Evolutionary conservation across 768 basidiomycete species (phyloP).

Genomic region (Phallus indusiatus): DNA sequence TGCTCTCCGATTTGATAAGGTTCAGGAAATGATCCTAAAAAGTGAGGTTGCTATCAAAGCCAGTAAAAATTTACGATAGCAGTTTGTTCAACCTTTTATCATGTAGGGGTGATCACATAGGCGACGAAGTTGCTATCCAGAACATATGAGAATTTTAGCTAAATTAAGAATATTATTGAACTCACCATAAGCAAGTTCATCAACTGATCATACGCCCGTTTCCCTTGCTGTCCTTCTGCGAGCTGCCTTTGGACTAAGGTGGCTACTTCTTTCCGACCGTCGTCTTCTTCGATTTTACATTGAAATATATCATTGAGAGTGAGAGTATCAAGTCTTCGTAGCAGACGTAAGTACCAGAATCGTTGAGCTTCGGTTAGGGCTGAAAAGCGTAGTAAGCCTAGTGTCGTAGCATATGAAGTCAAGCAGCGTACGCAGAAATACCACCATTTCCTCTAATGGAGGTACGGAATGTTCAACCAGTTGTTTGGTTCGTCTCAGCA

Average conservation of each 20-base stretch:
- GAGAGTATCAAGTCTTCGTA: conserved; percentile 41
- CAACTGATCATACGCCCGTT: conserved; percentile 36
- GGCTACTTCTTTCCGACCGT: conserved; percentile 32
- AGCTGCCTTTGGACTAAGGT: conserved; percentile 9
- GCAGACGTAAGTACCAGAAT: conserved; percentile 51
- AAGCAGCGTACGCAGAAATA: conserved; percentile 33
- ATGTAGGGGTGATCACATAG: conserved; percentile 52
- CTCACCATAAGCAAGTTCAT: conserved; percentile 53
- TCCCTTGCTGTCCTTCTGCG: conserved; percentile 17
- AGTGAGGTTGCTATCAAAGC: conserved; percentile 32
- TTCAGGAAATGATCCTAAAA: conserved; percentile 37
- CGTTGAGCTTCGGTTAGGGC: conserved; percentile 48
- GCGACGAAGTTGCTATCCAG: conserved; percentile 42
- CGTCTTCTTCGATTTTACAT: conserved; percentile 18
- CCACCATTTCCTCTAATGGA: conserved; percentile 45
- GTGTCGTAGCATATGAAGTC: background rate
- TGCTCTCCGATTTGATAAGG: conserved; percentile 47
- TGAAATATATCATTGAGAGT: conserved; percentile 42
- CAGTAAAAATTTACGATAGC: conserved; percentile 6
- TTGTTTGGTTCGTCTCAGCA: conserved; percentile 54
- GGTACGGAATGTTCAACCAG: conserved; percentile 41
- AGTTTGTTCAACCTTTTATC: background rate
- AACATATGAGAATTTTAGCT: background rate
- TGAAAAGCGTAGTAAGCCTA: background rate
- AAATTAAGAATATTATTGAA: background rate